Evolutionary conservation across 768 basidiomycete genomes (phyloP), one percentile per base, ranked within the genome.

Genomic region (Hericium rajendrae): DNA sequence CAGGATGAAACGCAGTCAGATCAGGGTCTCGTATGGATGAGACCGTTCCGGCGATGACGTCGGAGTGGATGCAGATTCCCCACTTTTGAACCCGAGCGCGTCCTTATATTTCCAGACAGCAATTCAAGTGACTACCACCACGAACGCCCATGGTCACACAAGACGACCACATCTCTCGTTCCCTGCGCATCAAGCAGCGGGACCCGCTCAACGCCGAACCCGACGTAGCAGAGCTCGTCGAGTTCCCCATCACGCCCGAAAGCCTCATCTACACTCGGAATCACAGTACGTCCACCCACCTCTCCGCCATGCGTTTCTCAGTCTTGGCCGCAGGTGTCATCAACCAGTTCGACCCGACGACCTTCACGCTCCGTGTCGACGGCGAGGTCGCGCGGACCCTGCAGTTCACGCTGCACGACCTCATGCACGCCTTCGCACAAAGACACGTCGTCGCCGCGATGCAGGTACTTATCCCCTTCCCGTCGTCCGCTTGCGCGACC

Each of bases 201-300:
- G 63, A 76, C 8, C 87, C 86, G 2, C 82, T 81, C 72, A 89
- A 89, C 65, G 86, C 86, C 16, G 87, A 91, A 60, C 83, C 87
- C 0, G 70, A 74, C 2, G 76, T 76, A 5, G 67, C 75, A 39
- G 74, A 77, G 16, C 74, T 89, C 12, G 76, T 82, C 18, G 78
- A 83, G 62, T 83, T 83, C 64, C 66, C 75, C 6, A 58, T 80
- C 57, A 88, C 87, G 0, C 86, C 86, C 1, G 76, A 79, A 54
- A 77, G 78, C 48, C 72, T 84, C n/a, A 73, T 83, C 10, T 91
- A 86, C 64, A 81, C 80, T 58, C 80, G 88, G 38, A 89, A 89
- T 63, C 87, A 89, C 63, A 81, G 86, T 48, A 76, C 6, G 32
- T 32, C 32, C 26, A 4, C 32, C 32, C 32, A 8, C 0, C 6